Evolutionary conservation across 179 eudicot genomes (phyloP).

Genomic region (Spergularia azorica): DNA sequence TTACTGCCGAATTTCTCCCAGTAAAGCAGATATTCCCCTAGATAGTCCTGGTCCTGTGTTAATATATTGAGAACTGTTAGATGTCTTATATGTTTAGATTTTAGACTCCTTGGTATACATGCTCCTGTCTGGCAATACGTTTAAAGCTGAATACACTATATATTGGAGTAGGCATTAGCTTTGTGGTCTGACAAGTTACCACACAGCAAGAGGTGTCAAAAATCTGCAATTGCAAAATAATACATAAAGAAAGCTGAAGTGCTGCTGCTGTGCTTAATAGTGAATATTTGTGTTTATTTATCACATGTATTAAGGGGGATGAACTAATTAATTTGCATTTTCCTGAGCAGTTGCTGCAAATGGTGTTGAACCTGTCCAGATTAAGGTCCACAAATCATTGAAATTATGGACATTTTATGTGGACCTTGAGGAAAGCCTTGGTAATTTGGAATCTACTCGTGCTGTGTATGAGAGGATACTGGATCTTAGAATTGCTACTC

Average conservation of each 20-base stretch:
- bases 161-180: too few species aligned
- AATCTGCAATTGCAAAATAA: too few species aligned
- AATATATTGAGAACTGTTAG: too few species aligned
- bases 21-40: too few species aligned
- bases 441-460: conserved; percentile 79
- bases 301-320: conserved; percentile 1
- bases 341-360: conserved; percentile 76
- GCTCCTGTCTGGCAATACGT: too few species aligned
- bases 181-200: too few species aligned
- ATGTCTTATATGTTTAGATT: too few species aligned
- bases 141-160: too few species aligned
- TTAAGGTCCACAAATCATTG: conserved; percentile 79
- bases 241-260: conserved; percentile 6
- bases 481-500: conserved; percentile 92
- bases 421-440: conserved; percentile 93
- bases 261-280: neutral
- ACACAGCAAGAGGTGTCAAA: too few species aligned
- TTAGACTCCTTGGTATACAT: too few species aligned
- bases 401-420: conserved; percentile 87
- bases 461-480: conserved; percentile 90
- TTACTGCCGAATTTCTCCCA: too few species aligned
- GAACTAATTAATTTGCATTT: conserved; percentile 14
- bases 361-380: conserved; percentile 93
- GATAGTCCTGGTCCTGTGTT: too few species aligned
- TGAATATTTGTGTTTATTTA: neutral